Base-by-base conservation (phyloP, 768 basidiomycete species). In the Psilocybe cubensis region DNA sequence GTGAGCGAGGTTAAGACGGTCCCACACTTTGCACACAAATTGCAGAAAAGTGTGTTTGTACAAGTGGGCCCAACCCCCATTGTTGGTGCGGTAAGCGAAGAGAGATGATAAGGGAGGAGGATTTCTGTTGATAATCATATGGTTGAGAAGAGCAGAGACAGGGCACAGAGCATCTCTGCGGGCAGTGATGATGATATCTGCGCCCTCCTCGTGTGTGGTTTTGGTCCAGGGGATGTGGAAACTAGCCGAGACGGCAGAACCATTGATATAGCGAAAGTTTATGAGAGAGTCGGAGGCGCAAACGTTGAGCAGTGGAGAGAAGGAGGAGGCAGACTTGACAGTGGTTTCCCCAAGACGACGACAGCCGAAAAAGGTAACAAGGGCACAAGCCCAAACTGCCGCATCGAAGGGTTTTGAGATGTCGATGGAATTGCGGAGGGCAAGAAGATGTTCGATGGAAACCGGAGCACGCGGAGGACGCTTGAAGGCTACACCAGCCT, bases 141-240 rank as follows among this genome's bases (percentile, higher is more conserved):
- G 60, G 23, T 60, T 54, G 23, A 49, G 12, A 6, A 62, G 25
- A 33, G 63, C 56, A 1, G 18, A 7, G 21, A 48, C 38, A 9
- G 60, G 62, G 50, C 58, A 62, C 0, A 61, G 29, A 11, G 11
- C 0, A 18, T 54, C 29, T 8, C 52, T 45, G 1, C 52, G 42
- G 1, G 55, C 63, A 2, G 63, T 69, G 9, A 64, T 41, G 35
- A 59, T 46, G 17, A 69, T 14, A 3, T 27, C 46, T 1, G 53
- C 60, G 7, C 60, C 60, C 0, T 21, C 46, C 44, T 58, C 63
- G 33, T 58, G 57, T 3, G 70, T 69, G 2, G 70, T 66, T 54
- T 75, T 74, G 0, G 72, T 71, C 69, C 70, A 74, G 1, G 73
- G 74, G n/a, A 75, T 66, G 49, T 58, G 58, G 31, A 74, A 55